phyloP scores from a whole-genome alignment of 352 stramenopile genomes.

The Globisporangium spiculum region DNA sequence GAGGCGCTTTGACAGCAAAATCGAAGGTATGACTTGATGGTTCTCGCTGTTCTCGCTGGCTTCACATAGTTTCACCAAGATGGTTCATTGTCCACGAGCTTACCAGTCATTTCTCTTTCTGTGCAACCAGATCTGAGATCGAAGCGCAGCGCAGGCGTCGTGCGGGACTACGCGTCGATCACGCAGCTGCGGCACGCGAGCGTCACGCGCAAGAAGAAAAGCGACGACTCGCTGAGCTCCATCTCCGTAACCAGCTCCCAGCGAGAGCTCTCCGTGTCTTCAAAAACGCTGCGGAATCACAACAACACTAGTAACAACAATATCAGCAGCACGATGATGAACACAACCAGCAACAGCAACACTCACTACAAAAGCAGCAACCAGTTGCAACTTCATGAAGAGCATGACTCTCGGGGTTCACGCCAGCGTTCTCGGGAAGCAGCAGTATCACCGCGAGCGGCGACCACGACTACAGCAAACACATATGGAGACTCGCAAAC shows the following conservation, averaged over 20 bases:
- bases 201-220: not conserved
- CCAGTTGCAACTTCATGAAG: not conserved
- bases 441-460: not conserved
- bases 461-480: not conserved
- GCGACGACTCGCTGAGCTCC: slow-evolving; percentile 21
- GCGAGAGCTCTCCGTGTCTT: slow-evolving; percentile 19
- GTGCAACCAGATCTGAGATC: slow-evolving; percentile 9
- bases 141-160: not conserved
- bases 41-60: not conserved
- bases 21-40: slow-evolving; percentile 8
- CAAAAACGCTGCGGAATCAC: slow-evolving; percentile 6
- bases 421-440: not conserved
- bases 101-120: not conserved
- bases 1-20: slow-evolving; percentile 13
- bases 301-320: slow-evolving; percentile 9
- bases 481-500: slow-evolving; percentile 13
- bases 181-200: slow-evolving; percentile 4
- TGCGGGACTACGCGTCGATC: slow-evolving; percentile 10
- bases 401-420: not conserved
- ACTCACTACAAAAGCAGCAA: slow-evolving; percentile 5
- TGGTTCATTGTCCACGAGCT: not conserved
- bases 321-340: not conserved
- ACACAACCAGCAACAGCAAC: not conserved
- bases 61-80: not conserved
- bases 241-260: slow-evolving; percentile 25